phyloP scores from a whole-genome alignment of 1,284 basidiomycete species.

The Peniophora sp. region DNA sequence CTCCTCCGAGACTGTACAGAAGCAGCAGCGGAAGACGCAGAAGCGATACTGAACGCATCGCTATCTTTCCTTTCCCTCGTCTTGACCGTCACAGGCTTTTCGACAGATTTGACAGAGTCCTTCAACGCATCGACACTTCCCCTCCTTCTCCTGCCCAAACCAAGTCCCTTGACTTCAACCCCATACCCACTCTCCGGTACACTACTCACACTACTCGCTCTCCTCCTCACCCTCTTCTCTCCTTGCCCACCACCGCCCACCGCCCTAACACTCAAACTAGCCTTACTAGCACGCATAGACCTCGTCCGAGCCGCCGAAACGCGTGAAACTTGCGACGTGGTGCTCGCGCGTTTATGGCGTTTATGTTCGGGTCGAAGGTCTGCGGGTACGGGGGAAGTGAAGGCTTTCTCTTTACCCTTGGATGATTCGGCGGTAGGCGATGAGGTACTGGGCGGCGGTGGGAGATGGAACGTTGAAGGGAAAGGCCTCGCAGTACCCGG shows the following conservation, averaged over 20 bases:
- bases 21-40: too few relatives aligned
- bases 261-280: conserved; percentile 32
- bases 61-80: too few relatives aligned
- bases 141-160: too few relatives aligned
- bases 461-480: background rate
- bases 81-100: too few relatives aligned
- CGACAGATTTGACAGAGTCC: too few relatives aligned
- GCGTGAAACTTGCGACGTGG: conserved; percentile 19
- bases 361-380: background rate
- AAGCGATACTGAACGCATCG: too few relatives aligned
- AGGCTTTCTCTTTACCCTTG: background rate
- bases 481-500: too few relatives aligned
- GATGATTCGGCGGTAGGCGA: conserved; percentile 5
- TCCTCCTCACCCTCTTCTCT: too few relatives aligned
- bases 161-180: too few relatives aligned
- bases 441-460: background rate
- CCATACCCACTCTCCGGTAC: too few relatives aligned
- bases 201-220: too few relatives aligned
- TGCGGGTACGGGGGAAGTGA: background rate
- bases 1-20: background rate
- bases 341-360: conserved; percentile 9
- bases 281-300: conserved; percentile 48
- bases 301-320: conserved; percentile 53
- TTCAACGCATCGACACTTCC: too few relatives aligned
- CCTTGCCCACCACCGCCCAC: background rate